Conservation (phyloP, 192 early-diverging fungal genomes). For the Chytriomyces sp. region DNA sequence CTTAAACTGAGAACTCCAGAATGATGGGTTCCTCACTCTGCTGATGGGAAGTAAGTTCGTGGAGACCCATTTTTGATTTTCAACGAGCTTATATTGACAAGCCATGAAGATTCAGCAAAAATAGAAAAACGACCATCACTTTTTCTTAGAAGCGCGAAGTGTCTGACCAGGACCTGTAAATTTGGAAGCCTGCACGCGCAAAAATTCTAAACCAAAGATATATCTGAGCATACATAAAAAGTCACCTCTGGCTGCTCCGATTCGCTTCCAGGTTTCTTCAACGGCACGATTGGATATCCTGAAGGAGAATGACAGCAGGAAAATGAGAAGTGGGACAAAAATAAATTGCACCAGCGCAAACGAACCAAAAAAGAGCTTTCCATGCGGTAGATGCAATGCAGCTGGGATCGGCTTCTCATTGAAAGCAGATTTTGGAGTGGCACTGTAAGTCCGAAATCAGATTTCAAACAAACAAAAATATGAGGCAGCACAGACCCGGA, state of each 20-base stretch:
- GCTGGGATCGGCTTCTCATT: constrained; percentile 48
- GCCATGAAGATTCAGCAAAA: too few species aligned
- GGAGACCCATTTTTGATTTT: too few species aligned
- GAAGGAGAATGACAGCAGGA: not conserved
- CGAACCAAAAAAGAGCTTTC: constrained; percentile 84
- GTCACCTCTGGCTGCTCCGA: constrained; percentile 2
- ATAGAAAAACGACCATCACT: too few species aligned
- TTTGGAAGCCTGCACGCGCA: constrained; percentile 10
- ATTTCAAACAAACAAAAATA: not conserved
- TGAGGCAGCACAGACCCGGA: not conserved
- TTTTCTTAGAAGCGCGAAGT: constrained; percentile 54
- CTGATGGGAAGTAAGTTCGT: too few species aligned
- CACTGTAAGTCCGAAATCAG: not conserved
- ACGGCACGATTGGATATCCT: constrained; percentile 72
- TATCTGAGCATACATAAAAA: not conserved
- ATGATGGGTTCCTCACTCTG: too few species aligned
- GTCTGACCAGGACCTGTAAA: constrained; percentile 58
- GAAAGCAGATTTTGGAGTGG: not conserved
- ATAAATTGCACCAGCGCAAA: too few species aligned
- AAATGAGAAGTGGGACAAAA: not conserved
- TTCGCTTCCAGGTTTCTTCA: constrained; percentile 48
- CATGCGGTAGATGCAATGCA: constrained; percentile 79
- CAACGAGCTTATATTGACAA: too few species aligned
- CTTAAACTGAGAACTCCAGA: too few species aligned
- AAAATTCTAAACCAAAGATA: not conserved